A percentile compares a stretch with the other conserved stretches of the same genome.
phyloP scores from a whole-genome alignment of 257 asterid species.

The Forsythia viridissima region DNA sequence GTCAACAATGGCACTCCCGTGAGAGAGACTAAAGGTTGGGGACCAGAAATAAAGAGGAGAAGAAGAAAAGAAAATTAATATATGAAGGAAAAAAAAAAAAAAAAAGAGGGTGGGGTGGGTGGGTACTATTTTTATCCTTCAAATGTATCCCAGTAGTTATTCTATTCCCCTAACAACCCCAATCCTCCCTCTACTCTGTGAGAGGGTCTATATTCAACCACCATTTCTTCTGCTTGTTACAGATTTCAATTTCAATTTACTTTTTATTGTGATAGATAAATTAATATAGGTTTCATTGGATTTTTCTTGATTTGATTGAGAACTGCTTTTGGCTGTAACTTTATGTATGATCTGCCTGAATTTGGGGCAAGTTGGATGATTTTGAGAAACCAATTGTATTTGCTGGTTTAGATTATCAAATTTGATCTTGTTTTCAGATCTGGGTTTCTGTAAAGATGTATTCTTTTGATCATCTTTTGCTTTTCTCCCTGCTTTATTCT shows the following conservation, averaged over 20 bases:
- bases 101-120: not conserved
- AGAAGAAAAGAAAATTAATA: not conserved
- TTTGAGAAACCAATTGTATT: slow-evolving; percentile 32
- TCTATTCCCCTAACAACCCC: not conserved
- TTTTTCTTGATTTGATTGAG: not conserved
- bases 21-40: slow-evolving; percentile 7
- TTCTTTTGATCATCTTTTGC: slow-evolving; percentile 52
- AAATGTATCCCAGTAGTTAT: not conserved
- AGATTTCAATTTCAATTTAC: not conserved
- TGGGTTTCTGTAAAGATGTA: slow-evolving; percentile 58
- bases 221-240: not conserved
- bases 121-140: not conserved
- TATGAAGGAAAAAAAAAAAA: not conserved
- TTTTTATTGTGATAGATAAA: not conserved
- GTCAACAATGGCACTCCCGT: slow-evolving; percentile 5
- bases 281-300: not conserved
- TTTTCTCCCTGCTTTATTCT: slow-evolving; percentile 38
- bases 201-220: not conserved
- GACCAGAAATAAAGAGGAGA: slow-evolving; percentile 1
- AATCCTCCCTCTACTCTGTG: not conserved
- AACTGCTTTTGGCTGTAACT: not conserved
- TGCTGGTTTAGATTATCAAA: slow-evolving; percentile 32
- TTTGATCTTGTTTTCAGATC: slow-evolving; percentile 48
- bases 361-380: slow-evolving; percentile 25
- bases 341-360: slow-evolving; percentile 32